A percentile compares a stretch with the other conserved stretches of the same genome.
Conservation (phyloP, 1,139 yeast species). For the Martiniozyma asiatica region DNA sequence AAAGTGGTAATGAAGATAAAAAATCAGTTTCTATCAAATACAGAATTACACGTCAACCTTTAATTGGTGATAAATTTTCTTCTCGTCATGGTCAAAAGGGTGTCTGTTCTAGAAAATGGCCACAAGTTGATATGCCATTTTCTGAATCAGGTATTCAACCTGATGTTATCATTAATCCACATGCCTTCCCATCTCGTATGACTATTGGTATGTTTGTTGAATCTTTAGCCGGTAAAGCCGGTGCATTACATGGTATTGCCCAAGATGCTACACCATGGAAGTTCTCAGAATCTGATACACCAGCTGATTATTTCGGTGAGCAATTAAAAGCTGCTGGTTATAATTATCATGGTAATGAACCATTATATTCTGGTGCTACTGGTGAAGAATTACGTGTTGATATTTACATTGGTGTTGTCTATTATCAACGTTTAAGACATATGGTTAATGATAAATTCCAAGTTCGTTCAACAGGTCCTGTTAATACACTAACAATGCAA, state of each 20-base stretch:
- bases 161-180: conserved; percentile 97
- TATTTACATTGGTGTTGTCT: conserved; percentile 91
- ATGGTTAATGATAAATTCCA: conserved; percentile 99
- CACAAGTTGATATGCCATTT: conserved; percentile 93
- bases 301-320: conserved; percentile 95
- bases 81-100: conserved; percentile 98
- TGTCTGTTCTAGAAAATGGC: conserved; percentile 95
- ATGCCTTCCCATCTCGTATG: conserved; percentile 99
- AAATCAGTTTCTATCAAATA: conserved; percentile 82
- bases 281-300: conserved; percentile 83
- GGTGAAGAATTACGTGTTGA: conserved; percentile 96
- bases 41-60: conserved; percentile 83
- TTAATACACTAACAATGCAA: conserved; percentile 93
- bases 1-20: conserved; percentile 61
- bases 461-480: conserved; percentile 98
- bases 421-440: conserved; percentile 96
- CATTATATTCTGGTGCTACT: conserved; percentile 97
- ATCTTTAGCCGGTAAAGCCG: conserved; percentile 95
- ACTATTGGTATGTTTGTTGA: conserved; percentile 99
- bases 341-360: conserved; percentile 97
- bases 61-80: conserved; percentile 95
- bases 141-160: conserved; percentile 84
- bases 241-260: conserved; percentile 94
- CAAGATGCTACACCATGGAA: conserved; percentile 98
- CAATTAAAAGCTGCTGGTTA: conserved; percentile 82